phyloP scores from a whole-genome alignment of 352 stramenopile species.

The Pythium chondricola region DNA sequence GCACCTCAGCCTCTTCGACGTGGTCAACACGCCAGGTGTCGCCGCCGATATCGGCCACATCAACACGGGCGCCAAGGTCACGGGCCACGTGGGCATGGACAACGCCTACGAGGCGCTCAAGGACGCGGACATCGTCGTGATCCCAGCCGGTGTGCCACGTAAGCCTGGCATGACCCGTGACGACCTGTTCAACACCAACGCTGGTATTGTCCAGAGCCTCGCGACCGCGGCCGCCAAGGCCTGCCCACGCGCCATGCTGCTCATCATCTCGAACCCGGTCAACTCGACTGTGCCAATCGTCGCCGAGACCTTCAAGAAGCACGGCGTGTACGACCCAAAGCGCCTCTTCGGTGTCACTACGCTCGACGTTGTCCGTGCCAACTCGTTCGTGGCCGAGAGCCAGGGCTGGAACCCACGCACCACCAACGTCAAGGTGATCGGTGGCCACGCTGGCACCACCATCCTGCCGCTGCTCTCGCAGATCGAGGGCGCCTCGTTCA shows the following conservation, averaged over 20 bases:
- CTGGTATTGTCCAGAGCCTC: slow-evolving; percentile 95
- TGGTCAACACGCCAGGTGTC: slow-evolving; percentile 97
- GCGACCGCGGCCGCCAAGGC: slow-evolving; percentile 91
- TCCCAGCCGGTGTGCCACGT: slow-evolving; percentile 98
- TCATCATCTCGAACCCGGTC: slow-evolving; percentile 99
- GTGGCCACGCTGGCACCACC: slow-evolving; percentile 98
- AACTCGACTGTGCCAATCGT: slow-evolving; percentile 99
- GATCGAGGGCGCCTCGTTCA: slow-evolving; percentile 89
- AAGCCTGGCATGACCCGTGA: slow-evolving; percentile 97
- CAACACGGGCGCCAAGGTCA: slow-evolving; percentile 67
- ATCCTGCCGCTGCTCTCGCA: slow-evolving; percentile 99
- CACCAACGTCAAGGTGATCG: slow-evolving; percentile 95
- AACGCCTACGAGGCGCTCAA: slow-evolving; percentile 40
- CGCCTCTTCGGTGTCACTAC: slow-evolving; percentile 98
- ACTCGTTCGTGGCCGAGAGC: slow-evolving; percentile 90
- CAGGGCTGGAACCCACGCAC: slow-evolving; percentile 71
- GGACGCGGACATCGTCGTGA: slow-evolving; percentile 96
- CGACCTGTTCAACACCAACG: slow-evolving; percentile 95
- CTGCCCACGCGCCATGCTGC: slow-evolving; percentile 94
- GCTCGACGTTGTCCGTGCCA: slow-evolving; percentile 96
- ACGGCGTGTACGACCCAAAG: slow-evolving; percentile 94
- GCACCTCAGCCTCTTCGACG: slow-evolving; percentile 97
- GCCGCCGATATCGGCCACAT: slow-evolving; percentile 95
- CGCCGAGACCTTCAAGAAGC: slow-evolving; percentile 97
- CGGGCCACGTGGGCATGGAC: slow-evolving; percentile 36